Evolutionary conservation across 1,284 basidiomycete species (phyloP), one percentile per base, ranked within the genome.

Genomic region (Meripilus lineatus): DNA sequence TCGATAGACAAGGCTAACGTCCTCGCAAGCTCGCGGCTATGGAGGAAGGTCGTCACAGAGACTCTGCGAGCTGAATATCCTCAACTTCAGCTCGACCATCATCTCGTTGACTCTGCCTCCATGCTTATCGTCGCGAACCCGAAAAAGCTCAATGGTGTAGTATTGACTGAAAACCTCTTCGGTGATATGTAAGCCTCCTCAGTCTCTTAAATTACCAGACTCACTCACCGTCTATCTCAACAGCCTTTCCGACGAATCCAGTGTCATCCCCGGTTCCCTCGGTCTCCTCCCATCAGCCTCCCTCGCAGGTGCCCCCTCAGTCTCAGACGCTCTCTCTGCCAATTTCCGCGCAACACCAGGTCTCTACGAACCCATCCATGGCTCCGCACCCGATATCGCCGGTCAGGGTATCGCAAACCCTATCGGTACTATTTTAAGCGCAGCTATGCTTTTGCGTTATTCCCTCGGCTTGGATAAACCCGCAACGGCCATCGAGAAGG

Each of bases 1-100:
- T 95, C 92, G 2, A 79, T 99, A 65, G 96, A 99, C 76, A 99
- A 99, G 71, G 96, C 96, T 46, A 99, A 99, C 65, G 96, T 99
- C 23, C 81, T 99, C 41, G 96, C 96, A 32, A 93, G 85, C 57
- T 95, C 91, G 32, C 76, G 96, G 38, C 72, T 99, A 38, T 99
- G 96, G 96, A 75, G 96, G 47, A 92, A 85, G 62, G 87, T 90
- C 23, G 93, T 95, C 44, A 86, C 79, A 2, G 89, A 94, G 61
- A 83, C 89, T 11, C 67, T 95, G 56, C 69, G 77, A 47, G 77
- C 77, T 30, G 93, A 97, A 65, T 96, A 88, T 67, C 92, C 93
- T 8, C 82, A 93, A 58, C 66, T 97, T 32, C 74, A 79, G 56
- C 67, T 94, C 41, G 86, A 93, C 61, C 95, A 99, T 68, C 82